Evolutionary conservation across 306 rosid species (phyloP).

Genomic region (Quercus robur): DNA sequence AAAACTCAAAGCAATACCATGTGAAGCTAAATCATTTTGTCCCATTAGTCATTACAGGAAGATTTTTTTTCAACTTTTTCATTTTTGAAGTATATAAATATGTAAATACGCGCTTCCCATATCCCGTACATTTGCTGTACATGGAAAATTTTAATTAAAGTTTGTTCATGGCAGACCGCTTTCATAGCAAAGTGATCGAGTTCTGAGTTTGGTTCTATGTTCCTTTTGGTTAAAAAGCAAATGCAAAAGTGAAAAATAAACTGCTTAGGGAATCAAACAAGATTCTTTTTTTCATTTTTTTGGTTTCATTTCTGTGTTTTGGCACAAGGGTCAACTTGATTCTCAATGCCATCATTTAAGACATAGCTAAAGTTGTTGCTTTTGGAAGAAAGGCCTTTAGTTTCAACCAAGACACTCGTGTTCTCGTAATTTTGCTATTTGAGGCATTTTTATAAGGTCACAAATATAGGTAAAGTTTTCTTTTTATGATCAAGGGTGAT

Average conservation of each 20-base stretch:
- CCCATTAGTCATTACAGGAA: background rate
- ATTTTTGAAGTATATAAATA: no score
- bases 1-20: slow-evolving; percentile 12
- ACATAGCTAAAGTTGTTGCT: slow-evolving; percentile 16
- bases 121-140: no score
- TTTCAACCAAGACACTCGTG: background rate
- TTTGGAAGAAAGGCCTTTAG: slow-evolving; percentile 7
- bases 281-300: slow-evolving; percentile 10
- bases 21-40: slow-evolving; percentile 25
- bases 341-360: slow-evolving; percentile 22
- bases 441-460: background rate
- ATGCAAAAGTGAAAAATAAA: background rate
- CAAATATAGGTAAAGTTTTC: background rate
- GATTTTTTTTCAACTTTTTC: no score
- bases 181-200: background rate
- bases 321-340: slow-evolving; percentile 18
- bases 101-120: no score
- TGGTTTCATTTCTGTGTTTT: background rate
- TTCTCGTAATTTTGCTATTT: background rate
- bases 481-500: background rate
- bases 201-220: background rate
- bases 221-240: background rate
- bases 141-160: background rate
- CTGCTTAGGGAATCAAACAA: background rate
- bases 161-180: background rate